These are phyloP conservation scores for Diplotaxis tenuifolia DNA, from an alignment of 345 rosid genomes.

Conservation along the genomic window DNA sequence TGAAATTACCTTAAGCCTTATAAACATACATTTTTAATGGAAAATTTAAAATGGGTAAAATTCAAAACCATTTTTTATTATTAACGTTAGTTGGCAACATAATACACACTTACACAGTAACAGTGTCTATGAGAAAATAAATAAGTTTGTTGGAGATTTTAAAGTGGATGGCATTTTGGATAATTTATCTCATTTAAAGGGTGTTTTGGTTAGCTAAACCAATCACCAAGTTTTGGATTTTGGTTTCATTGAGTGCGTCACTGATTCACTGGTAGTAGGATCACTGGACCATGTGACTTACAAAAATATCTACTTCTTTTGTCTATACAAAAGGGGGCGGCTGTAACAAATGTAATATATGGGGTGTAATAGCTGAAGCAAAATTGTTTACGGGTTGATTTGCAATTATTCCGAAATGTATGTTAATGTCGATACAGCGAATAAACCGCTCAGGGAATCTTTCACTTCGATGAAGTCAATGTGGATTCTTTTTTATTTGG, in stretches of 20 bases:
- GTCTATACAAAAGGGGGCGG: slow-evolving; percentile 22
- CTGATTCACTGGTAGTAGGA: neutral
- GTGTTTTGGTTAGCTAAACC: slow-evolving; percentile 7
- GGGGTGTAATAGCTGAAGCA: neutral
- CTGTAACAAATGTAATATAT: neutral
- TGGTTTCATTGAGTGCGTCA: slow-evolving; percentile 19
- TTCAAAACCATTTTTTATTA: neutral
- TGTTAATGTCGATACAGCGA: neutral
- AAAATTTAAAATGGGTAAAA: neutral
- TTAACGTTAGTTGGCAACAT: neutral
- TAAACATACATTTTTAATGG: neutral
- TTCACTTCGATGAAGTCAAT: slow-evolving; percentile 31
- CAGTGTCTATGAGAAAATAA: neutral
- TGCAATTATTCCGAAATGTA: neutral
- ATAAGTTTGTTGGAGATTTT: slow-evolving; percentile 9
- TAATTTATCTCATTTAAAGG: neutral
- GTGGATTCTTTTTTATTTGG: slow-evolving; percentile 1
- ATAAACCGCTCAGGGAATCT: slow-evolving; percentile 18
- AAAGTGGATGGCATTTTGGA: slow-evolving; percentile 22
- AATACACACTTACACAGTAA: neutral
- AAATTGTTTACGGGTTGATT: neutral
- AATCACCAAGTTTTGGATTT: slow-evolving; percentile 15
- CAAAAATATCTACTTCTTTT: slow-evolving; percentile 4
- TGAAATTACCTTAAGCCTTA: neutral
- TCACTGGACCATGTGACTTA: slow-evolving; percentile 13